Conservation (phyloP, 371 early-diverging fungal genomes). For the Circinella umbellata region DNA sequence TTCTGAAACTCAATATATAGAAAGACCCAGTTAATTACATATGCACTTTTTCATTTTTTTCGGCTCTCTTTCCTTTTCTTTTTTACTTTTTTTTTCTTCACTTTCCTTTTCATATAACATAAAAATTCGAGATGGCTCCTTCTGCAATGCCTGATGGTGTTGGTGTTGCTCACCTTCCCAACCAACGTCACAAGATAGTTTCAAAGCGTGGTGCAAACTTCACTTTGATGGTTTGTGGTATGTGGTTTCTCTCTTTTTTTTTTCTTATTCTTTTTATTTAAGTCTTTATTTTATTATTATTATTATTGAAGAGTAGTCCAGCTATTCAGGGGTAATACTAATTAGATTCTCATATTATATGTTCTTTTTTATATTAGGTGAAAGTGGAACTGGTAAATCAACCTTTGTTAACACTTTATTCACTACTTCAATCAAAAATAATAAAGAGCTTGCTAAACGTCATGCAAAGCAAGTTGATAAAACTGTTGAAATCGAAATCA, state of each 20-base stretch:
- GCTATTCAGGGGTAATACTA: background rate
- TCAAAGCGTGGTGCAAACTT: constrained; percentile 90
- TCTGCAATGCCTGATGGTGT: constrained; percentile 60
- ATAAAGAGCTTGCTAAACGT: constrained; percentile 56
- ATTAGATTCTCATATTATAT: background rate
- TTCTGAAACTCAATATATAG: constrained; percentile 2
- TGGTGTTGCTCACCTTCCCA: constrained; percentile 96
- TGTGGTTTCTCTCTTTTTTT: constrained; percentile 21
- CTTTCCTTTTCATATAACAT: background rate
- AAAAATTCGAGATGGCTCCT: constrained; percentile 27
- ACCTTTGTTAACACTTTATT: constrained; percentile 91
- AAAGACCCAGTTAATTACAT: background rate
- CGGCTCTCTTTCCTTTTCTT: background rate
- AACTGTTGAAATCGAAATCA: constrained; percentile 82
- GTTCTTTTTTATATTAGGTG: constrained; percentile 15
- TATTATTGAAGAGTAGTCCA: background rate
- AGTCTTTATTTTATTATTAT: background rate
- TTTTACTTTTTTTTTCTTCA: background rate
- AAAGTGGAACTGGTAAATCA: constrained; percentile 71
- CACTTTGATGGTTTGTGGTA: constrained; percentile 95
- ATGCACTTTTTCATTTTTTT: constrained; percentile 2
- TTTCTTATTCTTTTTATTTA: background rate
- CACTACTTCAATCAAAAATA: constrained; percentile 69
- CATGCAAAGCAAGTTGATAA: constrained; percentile 64
- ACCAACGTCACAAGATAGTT: constrained; percentile 94